A percentile compares a stretch with the other conserved stretches of the same genome.
Conservation (phyloP, 768 basidiomycete species). For the Coprinopsis strossmayeri region DNA sequence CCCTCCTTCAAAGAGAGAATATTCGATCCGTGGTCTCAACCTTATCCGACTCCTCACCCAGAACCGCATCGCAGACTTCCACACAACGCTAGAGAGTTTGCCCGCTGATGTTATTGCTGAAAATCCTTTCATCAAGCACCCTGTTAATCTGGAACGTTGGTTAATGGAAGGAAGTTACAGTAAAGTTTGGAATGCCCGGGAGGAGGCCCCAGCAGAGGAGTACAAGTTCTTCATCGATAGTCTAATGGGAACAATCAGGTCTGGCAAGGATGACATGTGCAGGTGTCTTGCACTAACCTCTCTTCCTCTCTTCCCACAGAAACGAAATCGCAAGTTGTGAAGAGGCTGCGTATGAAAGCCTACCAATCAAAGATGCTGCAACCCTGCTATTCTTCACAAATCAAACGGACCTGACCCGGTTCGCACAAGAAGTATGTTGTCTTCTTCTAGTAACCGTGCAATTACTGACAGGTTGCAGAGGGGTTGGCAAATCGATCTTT, state of each 20-base stretch:
- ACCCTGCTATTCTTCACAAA: conserved; percentile 88
- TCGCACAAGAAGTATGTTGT: conserved; percentile 62
- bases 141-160: conserved; percentile 91
- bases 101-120: conserved; percentile 60
- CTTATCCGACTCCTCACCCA: conserved; percentile 93
- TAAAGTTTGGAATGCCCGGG: conserved; percentile 94
- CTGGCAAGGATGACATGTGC: conserved; percentile 16
- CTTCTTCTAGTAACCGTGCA: conserved; percentile 3
- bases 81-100: conserved; percentile 91
- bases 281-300: background rate
- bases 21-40: conserved; percentile 84
- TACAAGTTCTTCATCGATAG: conserved; percentile 93
- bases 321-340: conserved; percentile 98
- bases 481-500: conserved; percentile 77
- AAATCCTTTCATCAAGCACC: conserved; percentile 75
- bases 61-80: conserved; percentile 96
- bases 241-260: conserved; percentile 93
- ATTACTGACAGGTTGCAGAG: conserved; percentile 42
- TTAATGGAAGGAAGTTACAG: conserved; percentile 98
- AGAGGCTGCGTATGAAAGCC: conserved; percentile 86
- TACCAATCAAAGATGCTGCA: conserved; percentile 86
- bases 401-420: conserved; percentile 74
- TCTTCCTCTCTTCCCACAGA: conserved; percentile 30
- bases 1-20: conserved; percentile 81
- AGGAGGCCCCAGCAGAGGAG: conserved; percentile 88